Evolutionary conservation across 352 stramenopile genomes (phyloP).

Genomic region (Aphanomyces stellatus): DNA sequence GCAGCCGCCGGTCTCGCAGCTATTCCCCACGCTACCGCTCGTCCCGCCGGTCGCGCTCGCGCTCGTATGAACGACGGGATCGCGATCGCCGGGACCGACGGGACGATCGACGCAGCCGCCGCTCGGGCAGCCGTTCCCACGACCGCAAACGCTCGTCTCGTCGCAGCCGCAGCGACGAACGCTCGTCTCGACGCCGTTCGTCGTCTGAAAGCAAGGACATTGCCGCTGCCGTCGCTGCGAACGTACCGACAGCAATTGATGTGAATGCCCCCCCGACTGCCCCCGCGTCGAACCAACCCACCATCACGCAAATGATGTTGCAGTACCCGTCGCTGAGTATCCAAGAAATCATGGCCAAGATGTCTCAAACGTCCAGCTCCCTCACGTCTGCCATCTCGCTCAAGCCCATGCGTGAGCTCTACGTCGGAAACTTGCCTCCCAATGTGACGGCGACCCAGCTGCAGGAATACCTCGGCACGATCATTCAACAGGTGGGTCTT

Average conservation of each 20-base stretch:
- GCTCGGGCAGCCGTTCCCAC: conserved; percentile 18
- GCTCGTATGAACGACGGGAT: conserved; percentile 33
- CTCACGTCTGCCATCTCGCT: conserved; percentile 61
- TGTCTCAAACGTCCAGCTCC: conserved; percentile 71
- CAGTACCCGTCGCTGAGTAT: conserved; percentile 84
- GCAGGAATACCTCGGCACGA: conserved; percentile 79
- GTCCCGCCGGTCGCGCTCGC: conserved; percentile 48
- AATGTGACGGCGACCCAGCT: conserved; percentile 76
- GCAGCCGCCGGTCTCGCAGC: conserved; percentile 41
- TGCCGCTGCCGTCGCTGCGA: conserved; percentile 26
- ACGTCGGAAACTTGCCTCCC: conserved; percentile 77
- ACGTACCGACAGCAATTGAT: conserved; percentile 9
- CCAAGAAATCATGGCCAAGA: conserved; percentile 84
- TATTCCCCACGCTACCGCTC: conserved; percentile 47
- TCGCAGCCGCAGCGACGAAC: conserved; percentile 24
- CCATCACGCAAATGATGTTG: conserved; percentile 83
- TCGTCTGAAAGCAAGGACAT: conserved; percentile 21
- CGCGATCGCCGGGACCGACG: conserved; percentile 25
- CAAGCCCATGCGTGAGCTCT: conserved; percentile 76
- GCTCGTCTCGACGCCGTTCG: conserved; percentile 9
- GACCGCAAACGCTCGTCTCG: conserved; percentile 21
- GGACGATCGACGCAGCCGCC: conserved; percentile 24
- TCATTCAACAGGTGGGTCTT: conserved; percentile 81
- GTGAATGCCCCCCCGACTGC: conserved; percentile 18
- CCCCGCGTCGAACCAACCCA: conserved; percentile 33